Evolutionary conservation across 2,329 filamentous ascomycete species (phyloP).

Genomic region (Hymenoscyphus salicellus): DNA sequence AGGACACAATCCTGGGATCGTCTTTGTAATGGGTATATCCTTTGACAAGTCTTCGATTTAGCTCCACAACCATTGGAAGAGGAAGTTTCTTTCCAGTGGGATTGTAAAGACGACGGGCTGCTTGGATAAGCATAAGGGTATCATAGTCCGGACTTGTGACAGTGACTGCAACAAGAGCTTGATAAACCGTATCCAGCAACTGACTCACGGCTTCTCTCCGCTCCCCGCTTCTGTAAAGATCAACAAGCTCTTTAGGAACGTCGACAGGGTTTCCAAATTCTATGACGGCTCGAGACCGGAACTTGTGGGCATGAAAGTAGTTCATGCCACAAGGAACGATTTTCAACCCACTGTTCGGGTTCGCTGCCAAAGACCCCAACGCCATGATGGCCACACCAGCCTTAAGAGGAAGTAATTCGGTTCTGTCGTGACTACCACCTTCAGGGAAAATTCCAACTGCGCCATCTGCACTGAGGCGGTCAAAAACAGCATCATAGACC

Average conservation of each 20-base stretch:
- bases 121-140: constrained; percentile 80
- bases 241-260: constrained; percentile 74
- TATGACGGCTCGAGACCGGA: constrained; percentile 88
- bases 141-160: constrained; percentile 95
- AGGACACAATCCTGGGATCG: constrained; percentile 69
- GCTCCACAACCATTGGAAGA: constrained; percentile 84
- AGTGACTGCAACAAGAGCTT: constrained; percentile 80
- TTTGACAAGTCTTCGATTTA: constrained; percentile 84
- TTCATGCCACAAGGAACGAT: constrained; percentile 98
- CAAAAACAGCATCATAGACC: constrained; percentile 90
- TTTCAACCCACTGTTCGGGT: constrained; percentile 64
- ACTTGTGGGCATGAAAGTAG: constrained; percentile 98
- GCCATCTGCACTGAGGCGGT: constrained; percentile 71
- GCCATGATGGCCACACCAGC: constrained; percentile 84
- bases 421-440: constrained; percentile 91
- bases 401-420: constrained; percentile 87
- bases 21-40: constrained; percentile 76
- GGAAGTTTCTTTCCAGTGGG: constrained; percentile 61
- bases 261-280: constrained; percentile 91
- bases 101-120: constrained; percentile 76
- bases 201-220: constrained; percentile 75
- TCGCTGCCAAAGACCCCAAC: constrained; percentile 78
- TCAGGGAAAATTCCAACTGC: constrained; percentile 97
- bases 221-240: constrained; percentile 73
- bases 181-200: constrained; percentile 79